These are phyloP conservation scores for Aspergillus nidulans DNA, from an alignment of 495 filamentous ascomycete species.

Conservation along the genomic window DNA sequence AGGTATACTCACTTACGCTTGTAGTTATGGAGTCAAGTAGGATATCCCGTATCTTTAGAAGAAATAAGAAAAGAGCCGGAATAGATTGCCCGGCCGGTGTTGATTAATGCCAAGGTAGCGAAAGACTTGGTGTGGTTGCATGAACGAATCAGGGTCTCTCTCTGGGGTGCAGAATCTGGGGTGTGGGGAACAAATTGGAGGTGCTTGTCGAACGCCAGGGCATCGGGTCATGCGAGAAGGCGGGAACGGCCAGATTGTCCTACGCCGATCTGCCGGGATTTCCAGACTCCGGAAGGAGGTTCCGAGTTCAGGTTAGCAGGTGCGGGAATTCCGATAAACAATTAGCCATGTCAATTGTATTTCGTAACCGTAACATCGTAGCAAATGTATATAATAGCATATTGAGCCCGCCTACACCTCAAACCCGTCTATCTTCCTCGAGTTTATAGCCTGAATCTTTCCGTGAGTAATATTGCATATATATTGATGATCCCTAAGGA, in stretches of 20 bases:
- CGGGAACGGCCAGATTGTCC: not conserved
- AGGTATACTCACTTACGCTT: not conserved
- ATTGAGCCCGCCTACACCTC: not conserved
- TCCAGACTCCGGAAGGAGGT: not conserved
- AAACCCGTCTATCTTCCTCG: not conserved
- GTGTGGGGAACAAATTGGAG: not conserved
- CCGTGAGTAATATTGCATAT: not conserved
- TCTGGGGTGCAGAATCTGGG: not conserved
- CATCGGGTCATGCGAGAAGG: not conserved
- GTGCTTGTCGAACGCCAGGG: not conserved
- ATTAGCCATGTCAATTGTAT: not conserved
- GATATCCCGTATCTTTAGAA: not conserved
- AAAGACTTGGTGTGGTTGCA: not conserved
- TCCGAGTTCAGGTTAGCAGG: not conserved
- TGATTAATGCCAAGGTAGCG: not conserved
- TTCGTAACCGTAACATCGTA: conserved; percentile 9
- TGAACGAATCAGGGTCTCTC: not conserved
- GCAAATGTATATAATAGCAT: not conserved
- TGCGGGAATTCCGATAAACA: not conserved
- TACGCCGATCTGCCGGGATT: not conserved
- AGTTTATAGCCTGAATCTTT: not conserved
- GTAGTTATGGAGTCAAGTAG: not conserved
- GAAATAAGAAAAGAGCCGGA: not conserved
- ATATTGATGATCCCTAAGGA: conserved; percentile 9
- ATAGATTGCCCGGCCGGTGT: not conserved